Evolutionary conservation across 345 rosid genomes (phyloP).

Genomic region (Acer saccharum): DNA sequence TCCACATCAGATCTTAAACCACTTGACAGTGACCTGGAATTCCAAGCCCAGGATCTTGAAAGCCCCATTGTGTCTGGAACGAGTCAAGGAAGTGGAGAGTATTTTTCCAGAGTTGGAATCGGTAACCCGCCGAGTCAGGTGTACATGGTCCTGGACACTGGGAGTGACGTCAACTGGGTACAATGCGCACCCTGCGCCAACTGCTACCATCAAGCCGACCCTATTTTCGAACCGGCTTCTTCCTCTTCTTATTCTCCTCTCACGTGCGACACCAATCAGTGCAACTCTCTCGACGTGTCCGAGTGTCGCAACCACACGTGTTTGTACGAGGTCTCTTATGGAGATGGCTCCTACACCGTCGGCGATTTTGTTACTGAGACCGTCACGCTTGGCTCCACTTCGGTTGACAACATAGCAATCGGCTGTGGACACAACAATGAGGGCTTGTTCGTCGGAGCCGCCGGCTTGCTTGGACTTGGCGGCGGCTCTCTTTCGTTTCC

Average conservation of each 20-base stretch:
- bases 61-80: slow-evolving; percentile 74
- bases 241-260: slow-evolving; percentile 71
- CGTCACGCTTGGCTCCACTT: slow-evolving; percentile 59
- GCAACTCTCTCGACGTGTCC: slow-evolving; percentile 65
- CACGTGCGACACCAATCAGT: slow-evolving; percentile 59
- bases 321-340: slow-evolving; percentile 82
- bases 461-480: slow-evolving; percentile 89
- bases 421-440: slow-evolving; percentile 91
- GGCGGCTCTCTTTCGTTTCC: slow-evolving; percentile 80
- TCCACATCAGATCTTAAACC: slow-evolving; percentile 58
- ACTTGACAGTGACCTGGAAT: slow-evolving; percentile 17
- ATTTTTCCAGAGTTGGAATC: slow-evolving; percentile 79
- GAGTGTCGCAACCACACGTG: slow-evolving; percentile 72
- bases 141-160: slow-evolving; percentile 83
- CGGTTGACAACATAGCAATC: slow-evolving; percentile 60
- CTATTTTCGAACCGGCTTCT: slow-evolving; percentile 70
- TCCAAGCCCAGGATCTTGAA: slow-evolving; percentile 39
- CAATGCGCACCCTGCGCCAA: slow-evolving; percentile 90
- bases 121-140: slow-evolving; percentile 73
- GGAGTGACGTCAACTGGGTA: slow-evolving; percentile 90
- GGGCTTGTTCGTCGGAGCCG: slow-evolving; percentile 82
- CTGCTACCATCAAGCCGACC: slow-evolving; percentile 89
- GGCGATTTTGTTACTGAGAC: slow-evolving; percentile 86
- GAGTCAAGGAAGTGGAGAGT: slow-evolving; percentile 95
- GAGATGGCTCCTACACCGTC: slow-evolving; percentile 87